Conservation (phyloP, 192 early-diverging fungal species). For the Backusella morwellensis region DNA sequence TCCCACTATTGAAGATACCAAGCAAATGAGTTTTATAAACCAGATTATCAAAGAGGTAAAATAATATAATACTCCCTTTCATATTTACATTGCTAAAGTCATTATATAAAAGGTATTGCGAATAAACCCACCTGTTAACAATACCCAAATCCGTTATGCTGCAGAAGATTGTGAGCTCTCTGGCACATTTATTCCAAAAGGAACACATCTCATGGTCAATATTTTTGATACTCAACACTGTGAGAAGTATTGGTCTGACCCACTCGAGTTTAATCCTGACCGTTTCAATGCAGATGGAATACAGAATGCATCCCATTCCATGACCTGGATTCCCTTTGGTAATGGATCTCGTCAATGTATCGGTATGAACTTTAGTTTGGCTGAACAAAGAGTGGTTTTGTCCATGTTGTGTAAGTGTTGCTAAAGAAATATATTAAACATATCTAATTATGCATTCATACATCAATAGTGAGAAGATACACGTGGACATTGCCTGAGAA, state of each 20-base stretch:
- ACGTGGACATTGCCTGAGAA: conserved; percentile 22
- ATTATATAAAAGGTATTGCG: conserved; percentile 4
- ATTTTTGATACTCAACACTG: conserved; percentile 15
- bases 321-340: conserved; percentile 57
- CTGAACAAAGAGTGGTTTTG: conserved; percentile 55
- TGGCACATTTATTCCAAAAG: conserved; percentile 22
- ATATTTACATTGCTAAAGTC: too few species aligned
- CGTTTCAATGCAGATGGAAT: conserved; percentile 37
- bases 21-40: conserved; percentile 50
- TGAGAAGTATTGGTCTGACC: conserved; percentile 34
- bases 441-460: background rate
- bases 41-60: conserved; percentile 49
- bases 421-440: background rate
- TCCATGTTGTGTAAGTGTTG: conserved; percentile 41
- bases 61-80: background rate
- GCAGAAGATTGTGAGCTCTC: conserved; percentile 26
- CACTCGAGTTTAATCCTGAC: conserved; percentile 47
- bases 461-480: conserved; percentile 18
- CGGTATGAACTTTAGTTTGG: conserved; percentile 61
- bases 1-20: conserved; percentile 51
- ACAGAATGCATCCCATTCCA: background rate
- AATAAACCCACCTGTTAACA: conserved; percentile 3
- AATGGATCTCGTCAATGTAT: conserved; percentile 59
- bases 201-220: background rate
- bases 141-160: background rate